Conservation (phyloP, 2,329 filamentous ascomycete genomes). For the Fusarium sp. region DNA sequence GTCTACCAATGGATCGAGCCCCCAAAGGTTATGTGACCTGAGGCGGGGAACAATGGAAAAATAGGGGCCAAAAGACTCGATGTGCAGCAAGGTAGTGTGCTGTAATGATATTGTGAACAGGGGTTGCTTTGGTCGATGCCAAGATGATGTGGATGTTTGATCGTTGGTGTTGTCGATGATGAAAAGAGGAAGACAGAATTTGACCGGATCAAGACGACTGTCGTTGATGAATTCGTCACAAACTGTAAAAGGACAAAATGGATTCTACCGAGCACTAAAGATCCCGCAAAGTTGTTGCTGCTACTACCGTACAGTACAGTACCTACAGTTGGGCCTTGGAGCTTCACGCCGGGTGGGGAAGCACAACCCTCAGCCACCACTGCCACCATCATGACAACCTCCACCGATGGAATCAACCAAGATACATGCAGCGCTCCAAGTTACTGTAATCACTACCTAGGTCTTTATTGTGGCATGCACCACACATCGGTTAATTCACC, state of each 20-base stretch:
- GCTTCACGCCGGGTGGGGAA: slow-evolving; percentile 27
- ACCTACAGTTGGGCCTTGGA: background rate
- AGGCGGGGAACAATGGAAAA: slow-evolving; percentile 35
- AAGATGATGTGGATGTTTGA: slow-evolving; percentile 16
- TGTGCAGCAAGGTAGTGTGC: slow-evolving; percentile 29
- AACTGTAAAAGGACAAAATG: background rate
- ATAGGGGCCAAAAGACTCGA: slow-evolving; percentile 39
- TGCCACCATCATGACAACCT: slow-evolving; percentile 21
- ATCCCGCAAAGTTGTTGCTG: slow-evolving; percentile 7
- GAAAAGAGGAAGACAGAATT: background rate
- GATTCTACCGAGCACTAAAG: background rate
- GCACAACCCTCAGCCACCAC: slow-evolving; percentile 13
- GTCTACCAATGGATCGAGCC: slow-evolving; percentile 24
- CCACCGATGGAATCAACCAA: slow-evolving; percentile 1
- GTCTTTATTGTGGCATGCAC: slow-evolving; percentile 7
- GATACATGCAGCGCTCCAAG: background rate
- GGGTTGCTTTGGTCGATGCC: slow-evolving; percentile 28
- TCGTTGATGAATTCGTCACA: slow-evolving; percentile 27
- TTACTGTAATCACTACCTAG: background rate
- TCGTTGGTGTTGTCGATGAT: slow-evolving; percentile 20
- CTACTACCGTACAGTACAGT: slow-evolving; percentile 4
- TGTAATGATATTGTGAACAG: slow-evolving; percentile 20
- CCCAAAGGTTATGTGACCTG: slow-evolving; percentile 8
- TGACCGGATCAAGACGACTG: background rate
- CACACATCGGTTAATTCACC: slow-evolving; percentile 14